Base-by-base conservation (phyloP, 805 yeast genomes). In the Peterozyma xylosa region DNA sequence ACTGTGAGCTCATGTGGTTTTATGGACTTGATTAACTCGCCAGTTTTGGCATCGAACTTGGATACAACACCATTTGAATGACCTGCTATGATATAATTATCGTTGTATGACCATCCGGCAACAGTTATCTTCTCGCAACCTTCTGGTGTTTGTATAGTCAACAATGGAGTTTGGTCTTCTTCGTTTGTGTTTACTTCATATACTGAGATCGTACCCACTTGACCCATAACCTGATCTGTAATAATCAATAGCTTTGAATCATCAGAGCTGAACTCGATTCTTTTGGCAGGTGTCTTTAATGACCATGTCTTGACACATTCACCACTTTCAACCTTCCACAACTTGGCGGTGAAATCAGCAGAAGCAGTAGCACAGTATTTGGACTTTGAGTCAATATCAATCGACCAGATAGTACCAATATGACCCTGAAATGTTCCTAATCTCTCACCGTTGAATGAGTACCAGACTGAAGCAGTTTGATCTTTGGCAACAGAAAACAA, bases 381-480 rank as follows among this genome's bases (percentile, higher is more conserved):
- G n/a, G 91, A 73, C 45, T 75, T 73, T 35, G 68, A 63, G 62
- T 87, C 93, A 38, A 89, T 82, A 62, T 90, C 98, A 51, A 93
- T 82, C 32, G 96, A 82, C 93, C 95, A 88, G 56, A 93, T 82
- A 43, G 96, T 86, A 81, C 99, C 99, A 47, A 74, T 74, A 64
- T 93, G 98, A 9, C 90, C 90, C 37, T 67, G 79, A 53, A 87
- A 77, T 48, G 99, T 93, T 41, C 99, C 99, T 47, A 93, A 67
- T 64, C 98, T 80, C 68, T 93, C 99, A 56, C 99, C 99, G 63
- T 90, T 91, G 50, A 85, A 81, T 30, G 97, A 79, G 66, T 77
- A 93, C 97, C 98, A 95, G 49, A 91, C 82, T 39, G 90, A 82
- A 2, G 95, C 96, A 43, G 81, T 78, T 55, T 76, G 75, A 74